These are phyloP conservation scores for Populus hybrid DNA, from an alignment of 441 rosid genomes.

Conservation along the genomic window DNA sequence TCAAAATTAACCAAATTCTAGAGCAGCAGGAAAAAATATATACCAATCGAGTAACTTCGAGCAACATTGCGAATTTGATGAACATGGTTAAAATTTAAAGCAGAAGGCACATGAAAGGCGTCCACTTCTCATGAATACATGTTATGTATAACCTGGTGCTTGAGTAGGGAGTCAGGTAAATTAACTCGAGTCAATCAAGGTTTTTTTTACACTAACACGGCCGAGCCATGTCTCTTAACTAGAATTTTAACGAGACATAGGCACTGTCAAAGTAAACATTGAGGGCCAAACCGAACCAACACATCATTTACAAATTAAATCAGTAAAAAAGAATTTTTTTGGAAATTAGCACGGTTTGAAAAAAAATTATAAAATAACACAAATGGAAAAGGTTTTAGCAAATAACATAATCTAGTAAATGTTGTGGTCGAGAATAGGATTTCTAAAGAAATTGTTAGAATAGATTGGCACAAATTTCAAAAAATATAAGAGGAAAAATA, in stretches of 20 bases:
- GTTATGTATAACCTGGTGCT: not conserved
- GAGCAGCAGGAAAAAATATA: not conserved
- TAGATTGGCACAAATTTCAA: too few relatives aligned
- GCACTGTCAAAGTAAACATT: not conserved
- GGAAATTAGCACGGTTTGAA: too few relatives aligned
- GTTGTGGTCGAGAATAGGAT: too few relatives aligned
- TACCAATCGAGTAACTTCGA: not conserved
- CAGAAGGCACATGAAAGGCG: not conserved
- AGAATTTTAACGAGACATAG: not conserved
- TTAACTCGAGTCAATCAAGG: too few relatives aligned
- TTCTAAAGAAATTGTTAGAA: too few relatives aligned
- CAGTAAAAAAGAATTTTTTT: not conserved
- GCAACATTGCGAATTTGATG: not conserved
- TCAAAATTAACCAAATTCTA: not conserved
- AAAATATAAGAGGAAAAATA: rapidly evolving
- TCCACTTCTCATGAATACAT: not conserved
- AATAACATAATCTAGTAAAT: too few relatives aligned
- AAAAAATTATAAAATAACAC: too few relatives aligned
- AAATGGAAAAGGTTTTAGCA: too few relatives aligned
- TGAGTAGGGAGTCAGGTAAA: rapidly evolving
- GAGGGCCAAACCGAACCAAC: not conserved
- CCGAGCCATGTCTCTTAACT: too few relatives aligned
- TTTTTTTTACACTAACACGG: too few relatives aligned
- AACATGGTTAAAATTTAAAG: not conserved
- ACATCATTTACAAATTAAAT: too few relatives aligned